A percentile compares a stretch with the other conserved stretches of the same genome.
Conservation (phyloP, 2,329 filamentous ascomycete species). For the Ceratocystis smalleyi region DNA sequence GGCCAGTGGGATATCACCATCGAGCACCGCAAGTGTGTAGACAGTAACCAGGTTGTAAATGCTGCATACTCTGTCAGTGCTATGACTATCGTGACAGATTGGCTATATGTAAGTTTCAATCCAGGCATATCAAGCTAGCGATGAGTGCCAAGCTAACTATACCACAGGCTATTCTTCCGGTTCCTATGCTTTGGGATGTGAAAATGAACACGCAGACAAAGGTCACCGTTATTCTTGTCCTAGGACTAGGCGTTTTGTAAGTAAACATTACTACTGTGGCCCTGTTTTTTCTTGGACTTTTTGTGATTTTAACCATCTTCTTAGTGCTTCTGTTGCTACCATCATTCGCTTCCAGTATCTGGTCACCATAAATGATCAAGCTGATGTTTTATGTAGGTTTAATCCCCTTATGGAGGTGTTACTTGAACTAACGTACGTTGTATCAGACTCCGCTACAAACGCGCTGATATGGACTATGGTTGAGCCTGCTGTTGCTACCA, state of each 20-base stretch:
- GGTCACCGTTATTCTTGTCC: constrained; percentile 34
- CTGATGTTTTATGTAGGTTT: constrained; percentile 34
- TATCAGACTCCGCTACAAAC: constrained; percentile 31
- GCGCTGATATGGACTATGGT: constrained; percentile 43
- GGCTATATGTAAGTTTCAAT: constrained; percentile 31
- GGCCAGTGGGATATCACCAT: constrained; percentile 41
- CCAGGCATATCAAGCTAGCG: background rate
- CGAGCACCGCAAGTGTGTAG: constrained; percentile 29
- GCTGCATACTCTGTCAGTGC: constrained; percentile 38
- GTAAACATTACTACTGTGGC: constrained; percentile 11
- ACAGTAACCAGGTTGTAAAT: constrained; percentile 29
- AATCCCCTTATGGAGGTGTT: background rate
- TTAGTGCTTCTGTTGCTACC: constrained; percentile 38
- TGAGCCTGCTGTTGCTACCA: constrained; percentile 40
- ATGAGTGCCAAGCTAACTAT: background rate
- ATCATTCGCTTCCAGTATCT: constrained; percentile 37
- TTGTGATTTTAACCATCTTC: background rate
- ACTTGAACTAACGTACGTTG: background rate
- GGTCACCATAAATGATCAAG: constrained; percentile 29
- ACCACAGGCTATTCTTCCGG: constrained; percentile 34
- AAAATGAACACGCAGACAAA: constrained; percentile 39
- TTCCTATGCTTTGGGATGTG: constrained; percentile 39
- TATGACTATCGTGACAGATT: constrained; percentile 39
- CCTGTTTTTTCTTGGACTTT: background rate
- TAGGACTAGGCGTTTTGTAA: constrained; percentile 37